Evolutionary conservation across 2,329 filamentous ascomycete genomes (phyloP).

Genomic region (Paraphaeosphaeria minitans): DNA sequence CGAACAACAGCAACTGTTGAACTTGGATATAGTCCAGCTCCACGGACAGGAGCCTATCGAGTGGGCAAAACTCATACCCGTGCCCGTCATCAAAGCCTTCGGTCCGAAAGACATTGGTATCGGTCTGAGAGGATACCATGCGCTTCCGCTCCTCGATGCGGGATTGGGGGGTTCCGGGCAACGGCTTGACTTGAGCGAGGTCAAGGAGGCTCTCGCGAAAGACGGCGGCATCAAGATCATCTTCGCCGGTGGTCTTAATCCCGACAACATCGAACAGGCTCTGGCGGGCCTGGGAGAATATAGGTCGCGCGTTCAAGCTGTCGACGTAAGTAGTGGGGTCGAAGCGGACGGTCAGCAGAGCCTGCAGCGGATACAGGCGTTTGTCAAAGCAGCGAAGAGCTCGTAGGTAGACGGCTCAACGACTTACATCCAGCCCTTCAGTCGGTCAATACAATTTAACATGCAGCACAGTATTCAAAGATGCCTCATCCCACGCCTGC

Average conservation of each 20-base stretch:
- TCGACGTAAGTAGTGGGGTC: conserved; percentile 95
- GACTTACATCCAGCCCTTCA: background rate
- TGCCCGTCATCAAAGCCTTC: conserved; percentile 89
- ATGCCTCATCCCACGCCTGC: too few species aligned
- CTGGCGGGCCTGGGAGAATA: conserved; percentile 67
- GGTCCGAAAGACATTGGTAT: conserved; percentile 75
- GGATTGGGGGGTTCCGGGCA: conserved; percentile 82
- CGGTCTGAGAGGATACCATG: conserved; percentile 77
- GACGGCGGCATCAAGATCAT: conserved; percentile 76
- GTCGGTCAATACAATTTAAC: background rate
- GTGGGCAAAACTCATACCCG: conserved; percentile 86
- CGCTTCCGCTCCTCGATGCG: conserved; percentile 83
- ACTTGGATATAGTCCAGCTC: conserved; percentile 87
- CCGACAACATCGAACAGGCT: conserved; percentile 74
- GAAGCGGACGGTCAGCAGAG: conserved; percentile 80
- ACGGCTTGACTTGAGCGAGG: conserved; percentile 71
- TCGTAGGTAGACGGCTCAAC: conserved; percentile 11
- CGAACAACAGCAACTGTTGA: conserved; percentile 74
- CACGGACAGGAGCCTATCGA: conserved; percentile 92
- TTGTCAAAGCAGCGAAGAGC: conserved; percentile 71
- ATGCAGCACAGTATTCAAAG: background rate
- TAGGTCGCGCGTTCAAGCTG: conserved; percentile 70
- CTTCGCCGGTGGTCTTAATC: conserved; percentile 82
- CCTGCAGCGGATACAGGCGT: conserved; percentile 77
- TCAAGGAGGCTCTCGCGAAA: conserved; percentile 67